Evolutionary conservation across 2,329 filamentous ascomycete species (phyloP), one percentile per base, ranked within the genome.

Genomic region (Xylariaceae sp.): DNA sequence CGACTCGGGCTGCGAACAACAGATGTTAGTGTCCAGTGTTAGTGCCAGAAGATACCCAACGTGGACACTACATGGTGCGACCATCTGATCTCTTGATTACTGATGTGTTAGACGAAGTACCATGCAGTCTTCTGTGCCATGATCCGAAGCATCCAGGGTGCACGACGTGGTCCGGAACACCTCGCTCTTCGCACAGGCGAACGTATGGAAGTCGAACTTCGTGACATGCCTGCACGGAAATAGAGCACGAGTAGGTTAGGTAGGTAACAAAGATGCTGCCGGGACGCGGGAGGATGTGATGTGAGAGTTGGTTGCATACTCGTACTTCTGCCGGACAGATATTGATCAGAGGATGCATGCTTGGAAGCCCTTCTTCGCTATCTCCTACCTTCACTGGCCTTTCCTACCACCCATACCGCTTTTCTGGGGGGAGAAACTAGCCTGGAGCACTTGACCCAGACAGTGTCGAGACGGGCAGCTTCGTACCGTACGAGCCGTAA

Each of bases 101-200:
- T 45, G 23, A 51, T 56, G n/a, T 53, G 30, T 47, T n/a, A 47
- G 53, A 54, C 47, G 55, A 62, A 62, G 61, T 62, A 58, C 61
- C 61, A 58, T 62, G 61, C 61, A 56, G 60, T 30, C 23, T 42
- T 55, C 53, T 51, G 53, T 23, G 44, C 23, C 51, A 51, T 53
- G 55, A 49, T 55, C 23, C 23, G 23, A 30, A 30, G 23, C 23
- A 30, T 30, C 23, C 23, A 30, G 23, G 23, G 23, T 30, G 23
- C 23, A 30, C 23, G 23, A 30, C 23, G 23, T 30, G 3, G 18
- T 15, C n/a, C 42, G 42, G 42, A 45, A 6, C 13, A 45, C 42
- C 11, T 45, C 10, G 42, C n/a, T 11, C 11, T n/a, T 13, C 5
- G 9, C 23, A 30, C 23, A 30, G 23, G 23, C 23, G 23, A 30